phyloP scores from a whole-genome alignment of 306 rosid species.

The Cicer judaicum region DNA sequence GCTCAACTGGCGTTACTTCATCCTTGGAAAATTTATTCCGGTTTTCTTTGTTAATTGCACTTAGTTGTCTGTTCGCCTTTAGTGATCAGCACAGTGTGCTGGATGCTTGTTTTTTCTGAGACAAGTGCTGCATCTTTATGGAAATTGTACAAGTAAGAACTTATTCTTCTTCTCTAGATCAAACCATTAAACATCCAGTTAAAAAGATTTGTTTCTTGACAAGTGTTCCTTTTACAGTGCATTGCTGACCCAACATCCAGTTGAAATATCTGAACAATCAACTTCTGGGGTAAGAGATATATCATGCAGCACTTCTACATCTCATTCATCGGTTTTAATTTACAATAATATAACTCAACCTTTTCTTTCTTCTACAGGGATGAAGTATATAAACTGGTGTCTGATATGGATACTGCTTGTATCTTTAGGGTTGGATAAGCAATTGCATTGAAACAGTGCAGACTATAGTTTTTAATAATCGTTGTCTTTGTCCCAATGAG shows the following conservation, averaged over 20 bases:
- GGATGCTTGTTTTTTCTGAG: conserved; percentile 75
- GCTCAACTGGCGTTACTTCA: conserved; percentile 83
- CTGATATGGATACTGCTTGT: conserved; percentile 58
- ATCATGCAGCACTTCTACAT: neutral
- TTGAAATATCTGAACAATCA: conserved; percentile 53
- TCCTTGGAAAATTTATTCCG: conserved; percentile 81
- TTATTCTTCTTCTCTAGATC: conserved; percentile 16
- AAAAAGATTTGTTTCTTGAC: conserved; percentile 36
- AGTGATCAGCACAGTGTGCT: conserved; percentile 74
- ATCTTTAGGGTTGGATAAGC: conserved; percentile 52
- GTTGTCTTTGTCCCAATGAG: conserved; percentile 52
- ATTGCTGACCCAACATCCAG: conserved; percentile 73
- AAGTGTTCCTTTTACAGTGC: conserved; percentile 53
- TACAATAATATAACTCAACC: conserved; percentile 18
- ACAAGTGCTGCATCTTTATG: conserved; percentile 79
- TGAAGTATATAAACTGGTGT: conserved; percentile 50
- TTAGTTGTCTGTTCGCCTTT: conserved; percentile 67
- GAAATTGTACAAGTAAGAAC: conserved; percentile 70
- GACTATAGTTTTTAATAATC: conserved; percentile 46
- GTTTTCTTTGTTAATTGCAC: conserved; percentile 96
- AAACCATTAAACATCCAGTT: conserved; percentile 4
- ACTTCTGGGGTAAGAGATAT: conserved; percentile 62
- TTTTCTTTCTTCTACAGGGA: conserved; percentile 58
- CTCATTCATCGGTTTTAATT: neutral
- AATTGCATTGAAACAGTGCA: conserved; percentile 52